Conservation (phyloP, 768 basidiomycete genomes). For the Lentinula raphanica region DNA sequence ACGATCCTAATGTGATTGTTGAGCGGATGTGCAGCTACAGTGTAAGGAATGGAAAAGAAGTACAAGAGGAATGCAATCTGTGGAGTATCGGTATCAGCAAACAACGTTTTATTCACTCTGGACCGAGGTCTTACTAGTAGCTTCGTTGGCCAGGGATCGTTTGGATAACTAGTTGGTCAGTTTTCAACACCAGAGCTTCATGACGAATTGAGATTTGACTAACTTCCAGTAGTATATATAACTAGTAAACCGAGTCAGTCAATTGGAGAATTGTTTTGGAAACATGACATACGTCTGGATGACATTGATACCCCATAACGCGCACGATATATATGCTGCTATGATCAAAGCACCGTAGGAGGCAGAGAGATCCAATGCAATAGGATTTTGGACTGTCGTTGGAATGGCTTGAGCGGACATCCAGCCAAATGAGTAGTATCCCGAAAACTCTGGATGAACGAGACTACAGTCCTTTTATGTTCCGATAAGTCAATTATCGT, state of each 20-base stretch:
- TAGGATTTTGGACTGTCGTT: slow-evolving; percentile 8
- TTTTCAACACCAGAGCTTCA: neutral
- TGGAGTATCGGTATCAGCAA: neutral
- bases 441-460: neutral
- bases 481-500: neutral
- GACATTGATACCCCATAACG: slow-evolving; percentile 12
- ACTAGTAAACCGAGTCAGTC: neutral
- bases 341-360: slow-evolving; percentile 14
- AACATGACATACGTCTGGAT: slow-evolving; percentile 5
- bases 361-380: slow-evolving; percentile 8
- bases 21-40: neutral
- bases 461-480: neutral
- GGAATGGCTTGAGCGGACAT: slow-evolving; percentile 11
- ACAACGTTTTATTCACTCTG: neutral
- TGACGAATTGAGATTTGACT: neutral
- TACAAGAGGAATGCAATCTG: neutral
- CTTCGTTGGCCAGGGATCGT: slow-evolving; percentile 9
- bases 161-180: slow-evolving; percentile 7
- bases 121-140: neutral
- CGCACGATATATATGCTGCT: slow-evolving; percentile 11
- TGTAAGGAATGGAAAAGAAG: neutral
- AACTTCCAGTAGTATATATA: slow-evolving; percentile 14
- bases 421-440: neutral
- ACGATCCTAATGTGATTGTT: slow-evolving; percentile 3
- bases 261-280: neutral